phyloP scores from a whole-genome alignment of 2,329 filamentous ascomycete species.

The Fusarium sp. region DNA sequence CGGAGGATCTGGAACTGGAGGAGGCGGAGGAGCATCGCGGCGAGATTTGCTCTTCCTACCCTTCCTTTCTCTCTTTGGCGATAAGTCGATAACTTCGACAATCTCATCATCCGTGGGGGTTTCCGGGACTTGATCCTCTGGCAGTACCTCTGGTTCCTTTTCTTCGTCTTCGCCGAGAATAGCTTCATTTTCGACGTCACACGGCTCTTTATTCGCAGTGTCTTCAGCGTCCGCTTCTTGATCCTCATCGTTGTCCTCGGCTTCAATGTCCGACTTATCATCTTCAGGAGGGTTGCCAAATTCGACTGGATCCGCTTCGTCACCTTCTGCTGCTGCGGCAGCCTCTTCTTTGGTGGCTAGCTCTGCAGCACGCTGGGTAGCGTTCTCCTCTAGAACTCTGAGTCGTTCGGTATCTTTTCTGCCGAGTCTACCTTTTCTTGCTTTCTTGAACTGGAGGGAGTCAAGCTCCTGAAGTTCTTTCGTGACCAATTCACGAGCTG shows the following conservation, averaged over 20 bases:
- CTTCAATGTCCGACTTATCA: constrained; percentile 3
- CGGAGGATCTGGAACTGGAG: constrained; percentile 57
- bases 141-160: constrained; percentile 42
- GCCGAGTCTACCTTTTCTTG: constrained; percentile 35
- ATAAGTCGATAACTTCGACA: constrained; percentile 61
- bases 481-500: constrained; percentile 39
- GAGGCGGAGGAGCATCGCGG: constrained; percentile 49
- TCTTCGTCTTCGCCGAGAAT: constrained; percentile 37
- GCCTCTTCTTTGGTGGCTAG: constrained; percentile 38
- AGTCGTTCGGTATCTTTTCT: constrained; percentile 39
- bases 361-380: constrained; percentile 23
- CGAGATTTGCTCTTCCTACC: constrained; percentile 53
- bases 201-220: constrained; percentile 24
- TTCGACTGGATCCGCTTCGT: neutral
- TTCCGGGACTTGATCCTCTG: constrained; percentile 45
- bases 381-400: constrained; percentile 32
- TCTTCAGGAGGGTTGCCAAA: neutral
- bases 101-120: constrained; percentile 24
- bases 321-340: constrained; percentile 5
- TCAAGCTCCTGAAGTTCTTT: constrained; percentile 28
- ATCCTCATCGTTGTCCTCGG: neutral
- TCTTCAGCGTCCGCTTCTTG: neutral
- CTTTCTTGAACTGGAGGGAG: constrained; percentile 33
- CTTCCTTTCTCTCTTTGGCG: constrained; percentile 56
- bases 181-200: constrained; percentile 28